Evolutionary conservation across 1,284 basidiomycete species (phyloP).

Genomic region (Ceratobasidium sp.): DNA sequence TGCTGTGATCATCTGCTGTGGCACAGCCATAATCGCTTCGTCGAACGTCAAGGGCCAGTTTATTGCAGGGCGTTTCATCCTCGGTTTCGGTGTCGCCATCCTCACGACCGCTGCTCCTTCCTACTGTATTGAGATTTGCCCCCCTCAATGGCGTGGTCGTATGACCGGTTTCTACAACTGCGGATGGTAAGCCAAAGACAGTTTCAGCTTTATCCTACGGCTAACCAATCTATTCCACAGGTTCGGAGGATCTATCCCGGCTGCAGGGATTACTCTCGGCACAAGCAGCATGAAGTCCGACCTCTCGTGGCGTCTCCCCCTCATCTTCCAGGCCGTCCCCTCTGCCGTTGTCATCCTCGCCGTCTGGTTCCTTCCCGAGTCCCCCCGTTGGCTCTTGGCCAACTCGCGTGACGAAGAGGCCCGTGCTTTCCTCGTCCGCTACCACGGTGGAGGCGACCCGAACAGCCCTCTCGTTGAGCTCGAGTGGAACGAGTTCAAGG

Average conservation of each 20-base stretch:
- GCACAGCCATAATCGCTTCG: constrained; percentile 58
- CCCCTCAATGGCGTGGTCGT: constrained; percentile 71
- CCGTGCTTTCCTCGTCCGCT: constrained; percentile 49
- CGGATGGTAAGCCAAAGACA: constrained; percentile 53
- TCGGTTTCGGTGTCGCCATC: constrained; percentile 59
- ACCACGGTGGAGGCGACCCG: constrained; percentile 50
- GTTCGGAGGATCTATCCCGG: constrained; percentile 51
- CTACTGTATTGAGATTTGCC: constrained; percentile 65
- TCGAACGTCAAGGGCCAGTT: constrained; percentile 57
- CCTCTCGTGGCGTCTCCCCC: constrained; percentile 52
- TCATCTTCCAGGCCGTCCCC: constrained; percentile 50
- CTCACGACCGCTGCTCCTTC: constrained; percentile 63
- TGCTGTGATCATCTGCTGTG: constrained; percentile 49
- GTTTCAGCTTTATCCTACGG: constrained; percentile 8
- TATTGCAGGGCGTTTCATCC: constrained; percentile 56
- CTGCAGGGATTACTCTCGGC: constrained; percentile 53
- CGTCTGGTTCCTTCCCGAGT: constrained; percentile 48
- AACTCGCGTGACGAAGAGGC: constrained; percentile 47
- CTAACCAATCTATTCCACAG: constrained; percentile 43
- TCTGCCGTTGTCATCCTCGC: constrained; percentile 44
- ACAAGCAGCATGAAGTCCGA: constrained; percentile 51
- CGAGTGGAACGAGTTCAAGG: constrained; percentile 68
- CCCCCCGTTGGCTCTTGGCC: constrained; percentile 48
- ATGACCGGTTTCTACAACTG: constrained; percentile 65
- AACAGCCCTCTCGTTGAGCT: constrained; percentile 53